Conservation (phyloP, 176 grass and related monocot species). For the Ensete glaucum region DNA sequence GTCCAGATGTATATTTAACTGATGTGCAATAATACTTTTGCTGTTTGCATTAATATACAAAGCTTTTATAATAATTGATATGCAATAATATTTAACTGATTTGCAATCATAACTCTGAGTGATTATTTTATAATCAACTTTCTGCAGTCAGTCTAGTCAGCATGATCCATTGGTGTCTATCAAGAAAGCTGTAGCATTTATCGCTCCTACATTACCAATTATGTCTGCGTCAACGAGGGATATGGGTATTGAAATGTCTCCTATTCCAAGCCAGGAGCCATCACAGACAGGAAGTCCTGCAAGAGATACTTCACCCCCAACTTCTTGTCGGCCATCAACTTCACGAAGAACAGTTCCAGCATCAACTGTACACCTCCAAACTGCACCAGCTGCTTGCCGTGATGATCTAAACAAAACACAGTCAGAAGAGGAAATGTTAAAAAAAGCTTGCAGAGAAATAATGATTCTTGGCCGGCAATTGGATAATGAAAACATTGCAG, state of each 20-base stretch:
- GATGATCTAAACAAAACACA: conserved; percentile 24
- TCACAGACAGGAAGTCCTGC: conserved; percentile 66
- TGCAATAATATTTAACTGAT: too few relatives aligned
- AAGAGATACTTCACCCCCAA: conserved; percentile 34
- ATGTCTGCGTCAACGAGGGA: conserved; percentile 81
- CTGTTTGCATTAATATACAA: neutral
- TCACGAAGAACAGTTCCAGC: conserved; percentile 16
- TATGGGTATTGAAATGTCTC: conserved; percentile 97
- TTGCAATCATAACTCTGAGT: neutral
- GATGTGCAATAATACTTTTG: neutral
- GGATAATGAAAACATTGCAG: conserved; percentile 72
- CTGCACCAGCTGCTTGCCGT: neutral
- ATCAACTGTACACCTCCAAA: neutral
- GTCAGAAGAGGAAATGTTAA: conserved; percentile 51
- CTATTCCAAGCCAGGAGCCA: conserved; percentile 77
- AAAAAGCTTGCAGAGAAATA: conserved; percentile 70
- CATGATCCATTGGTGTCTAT: conserved; percentile 27
- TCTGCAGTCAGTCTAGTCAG: conserved; percentile 28
- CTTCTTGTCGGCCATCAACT: conserved; percentile 54
- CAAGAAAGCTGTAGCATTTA: conserved; percentile 26
- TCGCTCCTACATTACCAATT: conserved; percentile 21
- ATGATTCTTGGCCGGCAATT: conserved; percentile 67
- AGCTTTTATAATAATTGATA: too few relatives aligned
- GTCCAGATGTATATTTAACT: too few relatives aligned
- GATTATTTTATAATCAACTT: neutral